These are phyloP conservation scores for Gossypium rotundifolium DNA, from an alignment of 345 rosid species.

Conservation along the genomic window DNA sequence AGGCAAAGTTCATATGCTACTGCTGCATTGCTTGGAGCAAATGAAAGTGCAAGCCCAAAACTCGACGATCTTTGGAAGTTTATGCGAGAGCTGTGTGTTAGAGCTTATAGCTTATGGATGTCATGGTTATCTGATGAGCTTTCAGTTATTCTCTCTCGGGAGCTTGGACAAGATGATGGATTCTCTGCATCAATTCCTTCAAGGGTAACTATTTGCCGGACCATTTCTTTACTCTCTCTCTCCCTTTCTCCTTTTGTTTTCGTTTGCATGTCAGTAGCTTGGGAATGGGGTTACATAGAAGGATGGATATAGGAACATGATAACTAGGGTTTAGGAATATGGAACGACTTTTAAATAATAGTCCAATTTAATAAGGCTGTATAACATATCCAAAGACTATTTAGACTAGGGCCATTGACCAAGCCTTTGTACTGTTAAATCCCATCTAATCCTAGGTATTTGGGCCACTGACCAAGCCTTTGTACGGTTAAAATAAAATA, in stretches of 20 bases:
- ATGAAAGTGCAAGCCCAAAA: constrained; percentile 67
- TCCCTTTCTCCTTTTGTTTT: neutral
- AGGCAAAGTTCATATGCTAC: constrained; percentile 69
- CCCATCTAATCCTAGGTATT: neutral
- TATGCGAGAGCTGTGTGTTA: constrained; percentile 66
- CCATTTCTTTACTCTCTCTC: neutral
- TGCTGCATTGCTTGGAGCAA: constrained; percentile 79
- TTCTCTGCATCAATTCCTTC: constrained; percentile 65
- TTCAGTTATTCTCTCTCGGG: constrained; percentile 58
- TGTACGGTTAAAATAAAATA: too few species aligned
- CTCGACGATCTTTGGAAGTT: constrained; percentile 56
- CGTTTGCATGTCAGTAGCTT: neutral
- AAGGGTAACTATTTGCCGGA: constrained; percentile 46
- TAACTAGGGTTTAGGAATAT: neutral
- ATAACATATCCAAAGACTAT: neutral
- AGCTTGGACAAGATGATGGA: constrained; percentile 76
- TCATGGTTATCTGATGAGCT: constrained; percentile 82
- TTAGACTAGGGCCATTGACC: neutral
- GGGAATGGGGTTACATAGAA: neutral
- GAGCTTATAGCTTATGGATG: constrained; percentile 91
- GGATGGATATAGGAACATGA: neutral
- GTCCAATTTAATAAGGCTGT: neutral
- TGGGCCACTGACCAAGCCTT: too few species aligned
- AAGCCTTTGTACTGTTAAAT: neutral
- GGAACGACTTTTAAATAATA: neutral